These are phyloP conservation scores for Nannizzia gypsea DNA, from an alignment of 2,329 filamentous ascomycete genomes.

Conservation along the genomic window DNA sequence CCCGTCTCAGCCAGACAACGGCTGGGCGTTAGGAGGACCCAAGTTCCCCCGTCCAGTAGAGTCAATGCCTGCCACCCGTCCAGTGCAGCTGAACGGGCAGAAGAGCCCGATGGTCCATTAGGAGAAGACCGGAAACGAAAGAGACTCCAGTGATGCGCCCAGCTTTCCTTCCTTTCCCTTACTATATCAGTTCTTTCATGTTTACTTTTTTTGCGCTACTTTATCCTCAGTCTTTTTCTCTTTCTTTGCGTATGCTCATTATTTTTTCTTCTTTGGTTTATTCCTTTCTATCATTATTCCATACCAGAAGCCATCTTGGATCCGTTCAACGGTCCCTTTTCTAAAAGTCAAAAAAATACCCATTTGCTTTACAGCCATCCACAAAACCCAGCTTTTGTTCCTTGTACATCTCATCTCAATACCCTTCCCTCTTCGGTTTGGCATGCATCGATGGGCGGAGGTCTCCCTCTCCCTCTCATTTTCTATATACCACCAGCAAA, in stretches of 20 bases:
- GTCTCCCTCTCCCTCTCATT: not conserved
- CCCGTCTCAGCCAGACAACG: slow-evolving; percentile 38
- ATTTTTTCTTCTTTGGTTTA: not conserved
- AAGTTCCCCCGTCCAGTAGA: slow-evolving; percentile 28
- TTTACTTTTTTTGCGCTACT: not conserved
- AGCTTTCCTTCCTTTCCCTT: not conserved
- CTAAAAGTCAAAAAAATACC: slow-evolving; percentile 1
- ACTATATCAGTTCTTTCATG: not conserved
- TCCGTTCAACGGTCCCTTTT: not conserved
- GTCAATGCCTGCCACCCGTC: slow-evolving; percentile 49
- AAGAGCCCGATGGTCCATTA: slow-evolving; percentile 47
- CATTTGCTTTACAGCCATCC: not conserved
- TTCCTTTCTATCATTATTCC: not conserved
- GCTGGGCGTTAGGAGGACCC: slow-evolving; percentile 44
- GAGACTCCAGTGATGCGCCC: slow-evolving; percentile 34
- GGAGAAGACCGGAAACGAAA: slow-evolving; percentile 52
- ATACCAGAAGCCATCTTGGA: not conserved
- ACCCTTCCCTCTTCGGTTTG: not conserved
- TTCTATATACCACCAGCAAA: not conserved
- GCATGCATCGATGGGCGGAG: not conserved
- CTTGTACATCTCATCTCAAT: not conserved
- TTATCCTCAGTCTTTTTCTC: not conserved
- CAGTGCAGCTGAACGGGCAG: slow-evolving; percentile 53
- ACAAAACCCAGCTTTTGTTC: not conserved
- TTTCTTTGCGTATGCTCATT: too few relatives aligned